These are phyloP conservation scores for Candida tropicalis DNA, from an alignment of 1,139 yeast genomes.

Conservation along the genomic window DNA sequence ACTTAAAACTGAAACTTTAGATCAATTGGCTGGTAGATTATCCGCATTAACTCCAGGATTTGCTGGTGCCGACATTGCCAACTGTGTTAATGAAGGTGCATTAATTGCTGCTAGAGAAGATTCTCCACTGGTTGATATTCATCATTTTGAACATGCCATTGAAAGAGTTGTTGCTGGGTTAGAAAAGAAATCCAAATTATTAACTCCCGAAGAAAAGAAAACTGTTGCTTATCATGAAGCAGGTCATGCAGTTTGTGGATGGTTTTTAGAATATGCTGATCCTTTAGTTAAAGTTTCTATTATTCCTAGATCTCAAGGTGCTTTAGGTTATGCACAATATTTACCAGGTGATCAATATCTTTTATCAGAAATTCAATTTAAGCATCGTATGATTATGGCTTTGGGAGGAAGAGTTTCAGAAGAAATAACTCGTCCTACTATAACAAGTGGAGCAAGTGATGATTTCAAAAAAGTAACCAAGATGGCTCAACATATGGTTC, in stretches of 20 bases:
- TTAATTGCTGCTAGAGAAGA: conserved; percentile 76
- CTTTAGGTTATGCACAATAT: conserved; percentile 82
- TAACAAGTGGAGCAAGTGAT: conserved; percentile 80
- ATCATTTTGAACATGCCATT: conserved; percentile 78
- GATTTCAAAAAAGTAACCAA: conserved; percentile 79
- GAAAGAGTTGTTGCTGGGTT: conserved; percentile 83
- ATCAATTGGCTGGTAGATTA: conserved; percentile 66
- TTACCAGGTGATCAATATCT: conserved; percentile 77
- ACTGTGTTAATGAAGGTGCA: conserved; percentile 83
- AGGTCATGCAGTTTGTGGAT: conserved; percentile 81
- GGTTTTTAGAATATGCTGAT: conserved; percentile 73
- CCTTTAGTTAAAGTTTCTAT: conserved; percentile 80
- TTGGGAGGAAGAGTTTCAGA: conserved; percentile 81
- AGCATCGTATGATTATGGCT: conserved; percentile 79
- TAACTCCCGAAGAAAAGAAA: conserved; percentile 71
- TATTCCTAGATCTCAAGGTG: conserved; percentile 84
- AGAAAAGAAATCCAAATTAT: conserved; percentile 68
- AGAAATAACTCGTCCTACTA: conserved; percentile 74
- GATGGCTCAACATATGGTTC: conserved; percentile 78
- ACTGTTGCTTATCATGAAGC: conserved; percentile 84
- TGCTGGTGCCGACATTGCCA: conserved; percentile 86
- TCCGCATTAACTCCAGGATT: conserved; percentile 84
- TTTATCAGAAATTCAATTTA: conserved; percentile 64
- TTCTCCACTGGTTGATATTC: conserved; percentile 53
- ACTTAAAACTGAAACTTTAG: conserved; percentile 50